Base-by-base conservation (phyloP, 768 basidiomycete genomes). In the Crepidotus variabilis region DNA sequence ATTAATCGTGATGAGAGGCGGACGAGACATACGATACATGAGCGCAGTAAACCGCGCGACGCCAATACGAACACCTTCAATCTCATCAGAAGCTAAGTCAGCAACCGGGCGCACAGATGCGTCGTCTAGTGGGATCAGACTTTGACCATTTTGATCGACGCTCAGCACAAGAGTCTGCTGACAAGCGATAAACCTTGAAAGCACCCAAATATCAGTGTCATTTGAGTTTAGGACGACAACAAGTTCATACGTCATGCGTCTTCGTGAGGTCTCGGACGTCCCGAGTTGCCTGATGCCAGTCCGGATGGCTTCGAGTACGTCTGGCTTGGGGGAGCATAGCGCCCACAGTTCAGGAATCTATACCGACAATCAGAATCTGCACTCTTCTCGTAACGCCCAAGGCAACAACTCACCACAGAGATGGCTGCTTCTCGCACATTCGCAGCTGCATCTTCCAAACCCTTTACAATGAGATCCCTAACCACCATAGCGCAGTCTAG, bases 11-110 rank as follows among this genome's bases (percentile, higher is more conserved):
- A 43, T 43, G 39, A 14, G 11, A 36, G 28, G 36, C 48, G 28
- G 18, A 43, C 55, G 32, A 56, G 52, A 74, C 83, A 66, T 70
- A 89, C 88, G 79, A 61, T 72, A 76, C 24, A 85, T 67, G 49
- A 70, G 63, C 50, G 83, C 83, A 43, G 86, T 71, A 47, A 92
- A 79, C 50, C 93, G 81, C n/a, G 94, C 87, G 2, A 93, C 78
- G 6, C 85, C 88, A 55, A 97, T 92, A 47, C 93, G 81, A 33
- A 97, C 93, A 58, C 92, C 94, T 51, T 90, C 78, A 11, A 96
- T 85, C 34, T 67, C 64, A 65, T 98, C 95, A 32, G 74, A 66
- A 4, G 82, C 80, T 43, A 95, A 76, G 46, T 67, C 63, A 23
- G 75, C 69, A 18, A 95, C 69, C n/a, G 75, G 71, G 55, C 75